These are phyloP conservation scores for Rhizopus sp. DNA, from an alignment of 371 early-diverging fungal genomes.

Conservation along the genomic window DNA sequence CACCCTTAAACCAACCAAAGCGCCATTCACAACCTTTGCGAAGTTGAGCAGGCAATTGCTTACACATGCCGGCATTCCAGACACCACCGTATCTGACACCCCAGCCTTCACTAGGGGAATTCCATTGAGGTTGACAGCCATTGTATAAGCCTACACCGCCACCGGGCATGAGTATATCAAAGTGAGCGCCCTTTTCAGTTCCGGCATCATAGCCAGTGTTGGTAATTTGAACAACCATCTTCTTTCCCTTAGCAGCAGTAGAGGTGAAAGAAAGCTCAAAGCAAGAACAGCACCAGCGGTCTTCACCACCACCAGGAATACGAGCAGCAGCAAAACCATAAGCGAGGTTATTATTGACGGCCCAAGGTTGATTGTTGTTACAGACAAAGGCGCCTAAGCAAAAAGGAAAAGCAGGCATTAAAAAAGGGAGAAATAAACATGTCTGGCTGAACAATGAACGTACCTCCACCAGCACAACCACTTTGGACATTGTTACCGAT, in stretches of 20 bases:
- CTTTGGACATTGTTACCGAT: slow-evolving; percentile 25
- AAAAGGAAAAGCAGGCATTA: not conserved
- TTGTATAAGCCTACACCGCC: slow-evolving; percentile 49
- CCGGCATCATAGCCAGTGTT: slow-evolving; percentile 46
- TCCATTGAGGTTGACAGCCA: slow-evolving; percentile 41
- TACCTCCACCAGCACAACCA: slow-evolving; percentile 38
- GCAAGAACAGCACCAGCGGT: slow-evolving; percentile 42
- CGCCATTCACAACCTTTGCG: slow-evolving; percentile 41
- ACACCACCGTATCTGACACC: slow-evolving; percentile 44
- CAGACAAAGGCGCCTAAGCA: slow-evolving; percentile 30
- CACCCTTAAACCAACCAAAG: slow-evolving; percentile 43
- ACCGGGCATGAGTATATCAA: slow-evolving; percentile 50
- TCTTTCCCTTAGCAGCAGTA: slow-evolving; percentile 35
- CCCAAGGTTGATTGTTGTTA: slow-evolving; percentile 47
- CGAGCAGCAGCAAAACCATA: slow-evolving; percentile 50
- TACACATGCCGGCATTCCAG: slow-evolving; percentile 24
- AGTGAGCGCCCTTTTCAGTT: slow-evolving; percentile 17
- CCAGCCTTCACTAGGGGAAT: slow-evolving; percentile 37
- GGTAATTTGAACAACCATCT: slow-evolving; percentile 47
- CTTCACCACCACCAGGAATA: slow-evolving; percentile 28
- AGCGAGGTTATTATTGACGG: slow-evolving; percentile 31
- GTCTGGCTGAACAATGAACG: not conserved
- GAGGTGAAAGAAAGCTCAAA: slow-evolving; percentile 42
- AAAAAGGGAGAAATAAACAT: no score
- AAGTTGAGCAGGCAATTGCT: slow-evolving; percentile 29